A percentile compares a stretch with the other conserved stretches of the same genome.
Conservation (phyloP, 257 asterid genomes). For the Solanum chilense region DNA sequence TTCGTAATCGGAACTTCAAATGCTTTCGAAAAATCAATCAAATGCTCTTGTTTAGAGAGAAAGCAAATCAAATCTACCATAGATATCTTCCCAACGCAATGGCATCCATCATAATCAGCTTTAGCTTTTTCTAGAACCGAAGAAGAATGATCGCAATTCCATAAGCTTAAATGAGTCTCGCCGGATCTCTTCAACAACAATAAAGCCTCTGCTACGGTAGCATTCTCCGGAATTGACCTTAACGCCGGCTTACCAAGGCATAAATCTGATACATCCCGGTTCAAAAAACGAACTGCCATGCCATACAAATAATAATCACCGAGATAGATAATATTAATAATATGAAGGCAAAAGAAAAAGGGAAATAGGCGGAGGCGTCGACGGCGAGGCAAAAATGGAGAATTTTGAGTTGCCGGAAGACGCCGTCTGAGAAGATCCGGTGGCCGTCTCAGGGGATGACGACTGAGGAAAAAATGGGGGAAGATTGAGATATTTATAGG, state of each 20-base stretch:
- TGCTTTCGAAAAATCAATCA: slow-evolving; percentile 43
- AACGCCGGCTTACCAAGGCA: slow-evolving; percentile 79
- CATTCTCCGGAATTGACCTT: slow-evolving; percentile 27
- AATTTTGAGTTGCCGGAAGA: neutral
- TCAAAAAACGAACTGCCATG: slow-evolving; percentile 73
- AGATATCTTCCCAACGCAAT: slow-evolving; percentile 58
- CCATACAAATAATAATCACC: slow-evolving; percentile 44
- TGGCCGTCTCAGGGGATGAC: neutral
- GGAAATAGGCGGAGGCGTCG: neutral
- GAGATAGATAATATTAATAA: neutral
- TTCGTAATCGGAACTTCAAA: slow-evolving; percentile 38
- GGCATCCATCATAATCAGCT: slow-evolving; percentile 2
- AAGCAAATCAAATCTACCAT: slow-evolving; percentile 55
- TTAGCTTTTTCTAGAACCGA: neutral
- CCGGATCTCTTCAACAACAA: slow-evolving; percentile 39
- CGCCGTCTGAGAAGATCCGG: neutral
- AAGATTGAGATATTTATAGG: neutral
- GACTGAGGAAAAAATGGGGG: neutral
- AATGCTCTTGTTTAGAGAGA: slow-evolving; percentile 46
- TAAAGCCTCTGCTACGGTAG: slow-evolving; percentile 42
- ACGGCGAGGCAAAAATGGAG: neutral
- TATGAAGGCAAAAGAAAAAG: neutral
- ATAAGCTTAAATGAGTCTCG: slow-evolving; percentile 45
- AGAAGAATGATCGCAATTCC: slow-evolving; percentile 24
- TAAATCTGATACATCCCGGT: slow-evolving; percentile 57